phyloP scores from a whole-genome alignment of 176 grass and related monocot genomes.

The Eremochloa ophiuroides region DNA sequence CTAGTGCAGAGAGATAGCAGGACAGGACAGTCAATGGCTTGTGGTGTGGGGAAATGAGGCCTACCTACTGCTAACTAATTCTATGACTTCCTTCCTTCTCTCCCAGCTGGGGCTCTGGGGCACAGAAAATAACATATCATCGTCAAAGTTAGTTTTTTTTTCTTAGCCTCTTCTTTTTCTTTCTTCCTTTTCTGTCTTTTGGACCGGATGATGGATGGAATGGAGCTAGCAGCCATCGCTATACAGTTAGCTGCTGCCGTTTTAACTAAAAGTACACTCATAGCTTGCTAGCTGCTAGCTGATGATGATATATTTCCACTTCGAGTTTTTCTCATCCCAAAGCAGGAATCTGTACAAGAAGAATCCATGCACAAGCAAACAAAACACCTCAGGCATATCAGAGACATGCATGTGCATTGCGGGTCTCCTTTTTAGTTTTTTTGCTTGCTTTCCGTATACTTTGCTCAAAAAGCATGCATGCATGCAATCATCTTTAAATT shows the following conservation, averaged over 20 bases:
- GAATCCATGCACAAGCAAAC: conserved; percentile 21
- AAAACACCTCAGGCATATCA: conserved; percentile 11
- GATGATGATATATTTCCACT: conserved; percentile 13
- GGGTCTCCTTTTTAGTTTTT: background rate
- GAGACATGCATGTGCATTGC: background rate
- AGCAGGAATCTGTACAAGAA: conserved; percentile 15
- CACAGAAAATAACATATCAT: background rate
- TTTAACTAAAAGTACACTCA: conserved; percentile 47
- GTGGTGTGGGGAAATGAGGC: conserved; percentile 33
- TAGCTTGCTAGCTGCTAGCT: background rate
- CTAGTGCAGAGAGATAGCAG: background rate
- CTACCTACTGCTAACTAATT: conserved; percentile 80
- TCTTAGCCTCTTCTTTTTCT: too few relatives aligned
- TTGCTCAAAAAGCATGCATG: background rate
- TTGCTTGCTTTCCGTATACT: background rate
- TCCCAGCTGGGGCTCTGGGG: background rate
- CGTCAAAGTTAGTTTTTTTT: too few relatives aligned
- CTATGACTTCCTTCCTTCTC: background rate
- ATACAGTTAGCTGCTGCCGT: conserved; percentile 20
- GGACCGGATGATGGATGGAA: too few relatives aligned
- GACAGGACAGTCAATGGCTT: conserved; percentile 47
- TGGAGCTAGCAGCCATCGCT: background rate
- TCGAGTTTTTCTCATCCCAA: background rate
- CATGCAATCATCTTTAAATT: background rate
- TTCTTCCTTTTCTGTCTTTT: too few relatives aligned